Evolutionary conservation across 2,329 filamentous ascomycete species (phyloP).

Genomic region (Claviceps pazoutovae): DNA sequence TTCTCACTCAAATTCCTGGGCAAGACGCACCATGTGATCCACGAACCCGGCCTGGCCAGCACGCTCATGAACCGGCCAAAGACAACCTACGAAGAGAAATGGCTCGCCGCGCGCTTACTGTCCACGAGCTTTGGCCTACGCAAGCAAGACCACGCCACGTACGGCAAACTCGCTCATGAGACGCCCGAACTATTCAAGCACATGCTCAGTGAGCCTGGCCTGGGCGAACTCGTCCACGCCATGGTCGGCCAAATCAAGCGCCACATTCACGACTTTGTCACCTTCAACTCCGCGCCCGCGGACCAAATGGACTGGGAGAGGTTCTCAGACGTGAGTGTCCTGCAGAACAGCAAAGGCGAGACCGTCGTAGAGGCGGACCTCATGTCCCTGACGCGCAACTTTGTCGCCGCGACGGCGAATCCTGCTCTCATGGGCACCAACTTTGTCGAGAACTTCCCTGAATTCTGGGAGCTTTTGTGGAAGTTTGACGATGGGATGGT

Average conservation of each 20-base stretch:
- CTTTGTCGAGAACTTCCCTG: slow-evolving; percentile 26
- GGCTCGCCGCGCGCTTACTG: slow-evolving; percentile 14
- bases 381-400: slow-evolving; percentile 20
- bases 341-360: slow-evolving; percentile 14
- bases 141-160: slow-evolving; percentile 17
- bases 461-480: slow-evolving; percentile 25
- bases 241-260: slow-evolving; percentile 14
- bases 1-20: slow-evolving; percentile 22
- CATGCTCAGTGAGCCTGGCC: slow-evolving; percentile 13
- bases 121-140: slow-evolving; percentile 20
- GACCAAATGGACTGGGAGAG: slow-evolving; percentile 27
- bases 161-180: slow-evolving; percentile 16
- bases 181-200: slow-evolving; percentile 15
- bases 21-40: slow-evolving; percentile 20
- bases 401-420: slow-evolving; percentile 21
- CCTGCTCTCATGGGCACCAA: slow-evolving; percentile 25
- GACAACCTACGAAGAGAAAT: slow-evolving; percentile 11
- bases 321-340: slow-evolving; percentile 16
- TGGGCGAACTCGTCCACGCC: slow-evolving; percentile 11
- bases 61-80: slow-evolving; percentile 17
- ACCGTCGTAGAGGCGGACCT: slow-evolving; percentile 20
- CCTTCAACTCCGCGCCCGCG: slow-evolving; percentile 22
- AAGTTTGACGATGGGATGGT: slow-evolving; percentile 21
- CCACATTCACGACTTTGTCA: slow-evolving; percentile 21
- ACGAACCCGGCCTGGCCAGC: slow-evolving; percentile 17